Evolutionary conservation across 1,284 basidiomycete genomes (phyloP), one percentile per base, ranked within the genome.

Genomic region (Fistulina hepatica): DNA sequence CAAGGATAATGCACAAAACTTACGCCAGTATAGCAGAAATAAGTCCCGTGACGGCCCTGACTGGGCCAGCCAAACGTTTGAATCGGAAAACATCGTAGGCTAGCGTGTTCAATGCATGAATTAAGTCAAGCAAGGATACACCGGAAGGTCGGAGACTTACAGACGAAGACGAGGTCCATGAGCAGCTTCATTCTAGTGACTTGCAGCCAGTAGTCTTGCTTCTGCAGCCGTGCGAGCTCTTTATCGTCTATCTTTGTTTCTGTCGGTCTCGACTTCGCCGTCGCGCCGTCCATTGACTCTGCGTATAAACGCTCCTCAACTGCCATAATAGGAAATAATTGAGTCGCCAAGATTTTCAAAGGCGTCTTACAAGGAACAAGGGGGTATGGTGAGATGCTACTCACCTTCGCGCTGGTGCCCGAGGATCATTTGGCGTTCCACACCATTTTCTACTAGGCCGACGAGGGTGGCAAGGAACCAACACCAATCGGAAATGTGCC

Each of bases 161-260:
- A 84, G 53, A 85, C 83, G 57, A 86, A 88, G 46, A 85, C 69
- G 42, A 88, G 59, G 56, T 88, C 83, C 79, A 86, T 83, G 21
- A 72, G 48, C 42, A 88, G 61, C 61, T 88, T 88, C 39, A 65
- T 60, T 38, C 78, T 61, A 20, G 76, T 69, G 30, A 82, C 57
- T 45, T 73, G 72, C 36, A 88, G 60, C 83, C 83, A 88, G 52
- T 79, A 76, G 48, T 73, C 75, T 56, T 83, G 76, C 45, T 67
- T 67, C 51, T 70, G 69, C 33, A 88, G 65, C 36, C 78, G 64
- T 36, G 60, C 56, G 25, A 86, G 63, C 53, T 86, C 84, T 54
- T 71, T 74, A 47, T 81, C 76, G 50, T 84, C 82, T 5, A 72
- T 48, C 53, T 75, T 76, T 22, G 71, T 60, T 9, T 64, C 55